These are phyloP conservation scores for Triticum dicoccoides DNA, from an alignment of 176 grass and related monocot genomes.

Conservation along the genomic window DNA sequence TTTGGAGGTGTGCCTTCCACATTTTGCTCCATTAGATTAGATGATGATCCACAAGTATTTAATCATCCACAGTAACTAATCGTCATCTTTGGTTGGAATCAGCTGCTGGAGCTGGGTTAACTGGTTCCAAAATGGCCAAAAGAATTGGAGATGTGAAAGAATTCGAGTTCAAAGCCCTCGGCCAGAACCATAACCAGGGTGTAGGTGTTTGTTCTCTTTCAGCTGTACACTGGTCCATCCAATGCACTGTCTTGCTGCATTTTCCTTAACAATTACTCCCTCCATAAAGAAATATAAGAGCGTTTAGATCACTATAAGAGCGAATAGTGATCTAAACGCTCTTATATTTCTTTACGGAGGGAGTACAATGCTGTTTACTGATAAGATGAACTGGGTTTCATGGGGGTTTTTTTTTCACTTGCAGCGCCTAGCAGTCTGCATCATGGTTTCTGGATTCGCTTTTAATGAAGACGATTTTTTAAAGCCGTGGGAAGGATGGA, in stretches of 20 bases:
- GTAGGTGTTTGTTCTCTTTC: constrained; percentile 60
- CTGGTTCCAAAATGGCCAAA: constrained; percentile 92
- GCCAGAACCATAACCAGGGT: constrained; percentile 90
- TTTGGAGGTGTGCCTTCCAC: constrained; percentile 67
- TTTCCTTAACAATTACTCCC: background rate
- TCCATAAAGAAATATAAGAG: too few species aligned
- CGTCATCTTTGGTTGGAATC: constrained; percentile 29
- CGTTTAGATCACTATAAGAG: too few species aligned
- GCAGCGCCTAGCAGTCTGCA: constrained; percentile 83
- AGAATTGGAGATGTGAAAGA: constrained; percentile 81
- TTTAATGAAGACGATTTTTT: constrained; percentile 74
- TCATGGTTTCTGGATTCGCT: constrained; percentile 80
- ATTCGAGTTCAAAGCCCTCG: constrained; percentile 90
- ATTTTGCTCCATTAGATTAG: background rate
- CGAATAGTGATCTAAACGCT: too few species aligned
- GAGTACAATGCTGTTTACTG: background rate
- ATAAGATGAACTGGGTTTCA: constrained; percentile 18
- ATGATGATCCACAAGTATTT: constrained; percentile 12
- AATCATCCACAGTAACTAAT: constrained; percentile 12
- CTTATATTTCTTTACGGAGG: too few species aligned
- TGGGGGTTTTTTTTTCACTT: constrained; percentile 8
- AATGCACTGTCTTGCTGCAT: background rate
- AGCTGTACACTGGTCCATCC: background rate
- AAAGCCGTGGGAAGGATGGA: constrained; percentile 87
- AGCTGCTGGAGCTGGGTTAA: constrained; percentile 99